Evolutionary conservation across 805 yeast genomes (phyloP), one percentile per base, ranked within the genome.

Genomic region (Starmera quercuum): DNA sequence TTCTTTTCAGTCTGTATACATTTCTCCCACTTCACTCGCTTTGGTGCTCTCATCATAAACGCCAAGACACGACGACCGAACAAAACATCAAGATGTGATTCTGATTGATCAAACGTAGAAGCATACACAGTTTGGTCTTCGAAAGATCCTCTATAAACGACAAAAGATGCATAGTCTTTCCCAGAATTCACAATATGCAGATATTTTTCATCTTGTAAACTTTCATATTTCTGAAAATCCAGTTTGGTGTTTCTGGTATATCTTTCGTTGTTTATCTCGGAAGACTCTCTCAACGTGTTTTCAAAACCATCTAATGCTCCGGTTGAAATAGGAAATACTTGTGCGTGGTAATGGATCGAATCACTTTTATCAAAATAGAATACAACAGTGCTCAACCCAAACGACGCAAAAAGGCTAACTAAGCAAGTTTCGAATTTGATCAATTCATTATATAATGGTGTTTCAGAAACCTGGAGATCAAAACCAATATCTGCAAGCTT

Each of bases 11-110:
- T 58, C 53, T 86, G 94, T 31, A 61, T 58, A 48, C 96, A 86
- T 33, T 73, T 71, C 36, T 79, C 80, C 97, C 96, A 87, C 37
- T 75, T 76, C 1, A 72, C 54, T 41, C 87, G 64, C 33, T 75
- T 77, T 3, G 81, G 78, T 12, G 72, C 61, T 29, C 67, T 73
- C 32, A 87, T 50, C 3, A 79, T 56, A 40, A 66, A 65, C 0
- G 95, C 88, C 20, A 84, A 47, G 1, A 83, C 87, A 47, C 86
- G 68, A 52, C 97, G 65, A 2, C 95, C 95, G 47, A 88, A 83
- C 45, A 84, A 95, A 11, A 85, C 56, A 53, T 88, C 96, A 7
- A 86, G 58, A 10, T 66, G 44, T 33, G 63, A 63, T 4, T 49
- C 48, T 4, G 47, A 41, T 1, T 53, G 50, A 30, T 61, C 60